Conservation (phyloP, 2,329 filamentous ascomycete species). For the Aspergillus texensis region DNA sequence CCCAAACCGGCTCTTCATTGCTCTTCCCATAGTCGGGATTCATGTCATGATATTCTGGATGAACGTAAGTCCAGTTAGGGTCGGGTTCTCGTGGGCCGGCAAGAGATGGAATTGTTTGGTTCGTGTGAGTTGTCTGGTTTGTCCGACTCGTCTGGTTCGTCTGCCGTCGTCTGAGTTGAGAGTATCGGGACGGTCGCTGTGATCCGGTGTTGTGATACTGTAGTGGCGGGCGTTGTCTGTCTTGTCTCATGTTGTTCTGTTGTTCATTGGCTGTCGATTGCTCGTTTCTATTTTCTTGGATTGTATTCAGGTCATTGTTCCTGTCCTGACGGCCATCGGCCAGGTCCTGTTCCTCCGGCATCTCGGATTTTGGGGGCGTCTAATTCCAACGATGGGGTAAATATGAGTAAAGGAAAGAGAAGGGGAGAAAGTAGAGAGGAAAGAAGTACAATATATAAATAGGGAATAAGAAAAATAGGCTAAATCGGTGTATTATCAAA, state of each 20-base stretch:
- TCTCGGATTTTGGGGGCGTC: background rate
- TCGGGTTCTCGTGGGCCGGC: background rate
- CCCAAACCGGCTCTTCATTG: slow-evolving; percentile 52
- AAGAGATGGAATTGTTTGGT: background rate
- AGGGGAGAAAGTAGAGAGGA: background rate
- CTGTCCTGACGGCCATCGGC: background rate
- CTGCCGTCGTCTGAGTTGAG: background rate
- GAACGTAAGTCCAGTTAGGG: slow-evolving; percentile 9
- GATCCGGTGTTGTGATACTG: background rate
- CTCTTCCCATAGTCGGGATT: slow-evolving; percentile 56
- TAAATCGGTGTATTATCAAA: background rate
- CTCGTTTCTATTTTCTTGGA: background rate
- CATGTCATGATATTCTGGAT: slow-evolving; percentile 31
- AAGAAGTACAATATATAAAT: background rate
- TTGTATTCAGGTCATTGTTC: background rate
- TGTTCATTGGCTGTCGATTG: rapidly evolving
- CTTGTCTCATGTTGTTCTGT: background rate
- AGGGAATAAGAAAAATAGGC: background rate
- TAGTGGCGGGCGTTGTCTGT: background rate
- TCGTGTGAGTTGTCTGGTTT: background rate
- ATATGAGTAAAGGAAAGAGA: no score
- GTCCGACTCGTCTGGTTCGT: background rate
- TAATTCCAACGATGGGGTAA: background rate
- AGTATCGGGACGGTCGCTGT: background rate
- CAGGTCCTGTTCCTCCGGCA: background rate